phyloP scores from a whole-genome alignment of 495 filamentous ascomycete genomes.

The Lepraria neglecta region DNA sequence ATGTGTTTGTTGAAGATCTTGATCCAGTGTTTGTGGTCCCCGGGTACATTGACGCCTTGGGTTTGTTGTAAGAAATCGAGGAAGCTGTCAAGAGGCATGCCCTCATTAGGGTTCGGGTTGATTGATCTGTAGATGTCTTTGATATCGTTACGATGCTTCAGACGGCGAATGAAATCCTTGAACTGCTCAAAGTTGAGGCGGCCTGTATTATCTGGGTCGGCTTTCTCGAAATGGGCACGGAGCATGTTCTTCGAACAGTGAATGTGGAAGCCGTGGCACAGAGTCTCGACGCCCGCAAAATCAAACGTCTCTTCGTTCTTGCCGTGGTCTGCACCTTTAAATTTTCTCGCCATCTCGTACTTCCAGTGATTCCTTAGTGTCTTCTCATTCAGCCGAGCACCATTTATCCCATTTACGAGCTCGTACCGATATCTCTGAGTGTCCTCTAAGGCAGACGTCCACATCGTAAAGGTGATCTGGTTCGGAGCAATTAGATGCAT shows the following conservation, averaged over 20 bases:
- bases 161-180: constrained; percentile 65
- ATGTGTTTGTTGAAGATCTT: constrained; percentile 67
- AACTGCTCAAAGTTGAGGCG: constrained; percentile 72
- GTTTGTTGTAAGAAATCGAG: constrained; percentile 62
- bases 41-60: constrained; percentile 69
- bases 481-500: constrained; percentile 76
- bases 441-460: constrained; percentile 73
- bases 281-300: constrained; percentile 65
- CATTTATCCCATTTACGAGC: constrained; percentile 78
- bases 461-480: constrained; percentile 60
- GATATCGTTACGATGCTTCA: constrained; percentile 82
- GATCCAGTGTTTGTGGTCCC: constrained; percentile 60
- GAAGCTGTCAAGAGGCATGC: constrained; percentile 67
- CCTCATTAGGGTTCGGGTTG: constrained; percentile 44
- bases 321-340: constrained; percentile 46
- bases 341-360: constrained; percentile 70
- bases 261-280: constrained; percentile 85
- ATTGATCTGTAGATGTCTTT: constrained; percentile 57
- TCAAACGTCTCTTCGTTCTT: constrained; percentile 65
- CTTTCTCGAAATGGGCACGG: constrained; percentile 65
- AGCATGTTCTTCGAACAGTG: constrained; percentile 72
- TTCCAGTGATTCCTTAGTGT: constrained; percentile 77
- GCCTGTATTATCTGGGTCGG: constrained; percentile 55
- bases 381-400: constrained; percentile 65
- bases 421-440: constrained; percentile 78